Percentiles rank a stretch among this genome's conserved stretches.
phyloP scores from a whole-genome alignment of 2,329 filamentous ascomycete genomes.

The Capronia americana region DNA sequence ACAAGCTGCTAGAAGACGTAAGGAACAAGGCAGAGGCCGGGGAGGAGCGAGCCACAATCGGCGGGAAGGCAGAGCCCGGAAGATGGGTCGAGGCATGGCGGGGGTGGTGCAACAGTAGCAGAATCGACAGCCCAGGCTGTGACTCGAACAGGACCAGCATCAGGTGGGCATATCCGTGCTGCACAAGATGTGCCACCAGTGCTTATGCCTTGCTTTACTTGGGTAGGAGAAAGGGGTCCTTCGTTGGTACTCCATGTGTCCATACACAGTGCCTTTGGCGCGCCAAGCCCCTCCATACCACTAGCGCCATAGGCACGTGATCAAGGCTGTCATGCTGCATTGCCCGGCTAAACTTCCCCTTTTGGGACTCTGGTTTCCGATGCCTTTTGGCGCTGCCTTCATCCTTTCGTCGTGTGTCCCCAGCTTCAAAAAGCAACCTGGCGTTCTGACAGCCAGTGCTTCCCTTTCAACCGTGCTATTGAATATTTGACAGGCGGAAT shows the following conservation, averaged over 20 bases:
- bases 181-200: background rate
- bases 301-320: background rate
- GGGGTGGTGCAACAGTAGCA: constrained; percentile 8
- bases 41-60: constrained; percentile 38
- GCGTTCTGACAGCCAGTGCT: background rate
- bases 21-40: constrained; percentile 39
- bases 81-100: constrained; percentile 40
- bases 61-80: constrained; percentile 40
- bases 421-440: background rate
- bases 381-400: constrained; percentile 3
- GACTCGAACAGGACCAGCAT: background rate
- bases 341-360: constrained; percentile 24
- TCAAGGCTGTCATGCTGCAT: background rate
- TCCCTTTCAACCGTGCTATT: background rate
- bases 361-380: background rate
- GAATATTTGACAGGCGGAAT: background rate
- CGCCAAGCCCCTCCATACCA: too few species aligned
- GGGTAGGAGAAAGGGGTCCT: background rate
- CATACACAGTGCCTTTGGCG: too few species aligned
- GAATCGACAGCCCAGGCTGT: background rate
- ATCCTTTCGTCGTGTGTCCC: background rate
- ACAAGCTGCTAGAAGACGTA: constrained; percentile 37
- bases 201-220: too few species aligned
- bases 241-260: background rate
- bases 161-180: background rate